Evolutionary conservation across 495 filamentous ascomycete species (phyloP).

Genomic region (Trichoderma orchidacearum): DNA sequence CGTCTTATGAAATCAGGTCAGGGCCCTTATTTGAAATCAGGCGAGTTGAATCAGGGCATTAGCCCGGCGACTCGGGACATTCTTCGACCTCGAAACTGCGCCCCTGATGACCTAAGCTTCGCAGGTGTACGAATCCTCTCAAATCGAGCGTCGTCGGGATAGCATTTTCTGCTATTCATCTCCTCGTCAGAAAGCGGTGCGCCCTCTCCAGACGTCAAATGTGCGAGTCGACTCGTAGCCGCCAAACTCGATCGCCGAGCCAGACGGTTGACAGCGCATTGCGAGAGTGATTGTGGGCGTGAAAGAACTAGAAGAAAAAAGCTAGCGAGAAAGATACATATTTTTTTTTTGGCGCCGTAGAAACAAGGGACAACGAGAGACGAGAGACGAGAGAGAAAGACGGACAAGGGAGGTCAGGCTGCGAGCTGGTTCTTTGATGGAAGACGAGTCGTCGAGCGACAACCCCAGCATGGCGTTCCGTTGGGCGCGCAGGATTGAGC

Average conservation of each 20-base stretch:
- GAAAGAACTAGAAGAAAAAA: no score
- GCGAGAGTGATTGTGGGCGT: not conserved
- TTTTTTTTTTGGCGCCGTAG: no score
- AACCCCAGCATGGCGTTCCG: slow-evolving; percentile 21
- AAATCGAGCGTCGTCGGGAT: no score
- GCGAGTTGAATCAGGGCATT: no score
- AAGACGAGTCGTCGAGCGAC: not conserved
- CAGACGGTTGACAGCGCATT: not conserved
- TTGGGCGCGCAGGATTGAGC: slow-evolving; percentile 69
- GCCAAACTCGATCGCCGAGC: not conserved
- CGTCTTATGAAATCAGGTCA: no score
- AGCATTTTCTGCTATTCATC: no score
- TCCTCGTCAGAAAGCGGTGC: no score
- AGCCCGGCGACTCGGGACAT: not conserved
- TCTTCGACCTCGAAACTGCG: not conserved
- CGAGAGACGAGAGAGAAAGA: not conserved
- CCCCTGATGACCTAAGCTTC: not conserved
- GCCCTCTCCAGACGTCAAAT: not conserved
- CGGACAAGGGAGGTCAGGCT: not conserved
- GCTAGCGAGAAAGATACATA: no score
- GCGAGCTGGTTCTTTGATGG: not conserved
- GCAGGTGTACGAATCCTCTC: not conserved
- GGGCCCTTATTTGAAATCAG: no score
- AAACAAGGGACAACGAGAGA: not conserved
- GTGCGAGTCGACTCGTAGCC: not conserved